Evolutionary conservation across 257 asterid genomes (phyloP).

Genomic region (Cordia subcordata): DNA sequence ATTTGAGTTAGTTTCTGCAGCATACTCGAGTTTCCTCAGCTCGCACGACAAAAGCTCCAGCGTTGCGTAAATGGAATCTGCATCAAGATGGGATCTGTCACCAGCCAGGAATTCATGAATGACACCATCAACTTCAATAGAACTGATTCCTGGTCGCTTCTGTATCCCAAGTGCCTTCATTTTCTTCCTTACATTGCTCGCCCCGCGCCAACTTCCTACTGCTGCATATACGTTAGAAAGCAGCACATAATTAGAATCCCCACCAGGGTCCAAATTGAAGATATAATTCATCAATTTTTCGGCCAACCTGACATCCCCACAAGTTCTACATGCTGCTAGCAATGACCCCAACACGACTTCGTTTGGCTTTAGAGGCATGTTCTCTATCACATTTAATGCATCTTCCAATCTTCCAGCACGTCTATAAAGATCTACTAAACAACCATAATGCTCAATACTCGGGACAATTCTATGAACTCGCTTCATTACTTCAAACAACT

Average conservation of each 20-base stretch:
- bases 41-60: conserved; percentile 44
- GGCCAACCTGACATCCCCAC: conserved; percentile 42
- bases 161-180: conserved; percentile 70
- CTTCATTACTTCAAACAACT: conserved; percentile 45
- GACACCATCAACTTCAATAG: conserved; percentile 46
- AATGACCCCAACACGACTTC: conserved; percentile 67
- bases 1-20: conserved; percentile 17
- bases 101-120: conserved; percentile 55
- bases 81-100: conserved; percentile 50
- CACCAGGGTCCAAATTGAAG: conserved; percentile 37
- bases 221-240: conserved; percentile 71
- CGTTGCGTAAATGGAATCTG: conserved; percentile 30
- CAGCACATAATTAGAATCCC: conserved; percentile 56
- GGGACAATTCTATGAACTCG: conserved; percentile 42
- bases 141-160: conserved; percentile 63
- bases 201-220: conserved; percentile 66
- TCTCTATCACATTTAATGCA: conserved; percentile 41
- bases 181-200: conserved; percentile 61
- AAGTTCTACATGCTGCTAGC: conserved; percentile 56
- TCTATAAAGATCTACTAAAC: conserved; percentile 64
- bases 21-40: conserved; percentile 22
- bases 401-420: conserved; percentile 70
- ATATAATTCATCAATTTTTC: conserved; percentile 49
- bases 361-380: conserved; percentile 69
- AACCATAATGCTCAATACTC: conserved; percentile 74